phyloP scores from a whole-genome alignment of 2,329 filamentous ascomycete genomes.

The Colletotrichum lentis region DNA sequence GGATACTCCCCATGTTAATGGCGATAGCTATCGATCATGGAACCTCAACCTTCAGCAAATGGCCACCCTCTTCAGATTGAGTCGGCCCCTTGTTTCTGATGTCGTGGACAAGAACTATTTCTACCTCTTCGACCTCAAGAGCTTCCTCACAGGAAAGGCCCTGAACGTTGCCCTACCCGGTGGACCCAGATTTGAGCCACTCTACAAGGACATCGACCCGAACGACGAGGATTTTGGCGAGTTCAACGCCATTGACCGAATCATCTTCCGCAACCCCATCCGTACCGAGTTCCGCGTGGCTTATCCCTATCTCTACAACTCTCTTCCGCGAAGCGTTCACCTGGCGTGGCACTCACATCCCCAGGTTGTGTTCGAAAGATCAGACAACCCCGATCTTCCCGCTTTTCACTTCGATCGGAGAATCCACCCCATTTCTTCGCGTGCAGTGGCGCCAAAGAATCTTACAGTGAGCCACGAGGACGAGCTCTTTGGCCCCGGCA shows the following conservation, averaged over 20 bases:
- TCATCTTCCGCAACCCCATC: constrained; percentile 96
- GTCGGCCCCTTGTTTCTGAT: constrained; percentile 88
- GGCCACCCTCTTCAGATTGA: constrained; percentile 92
- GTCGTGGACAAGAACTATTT: constrained; percentile 97
- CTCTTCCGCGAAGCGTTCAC: constrained; percentile 90
- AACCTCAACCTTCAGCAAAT: constrained; percentile 93
- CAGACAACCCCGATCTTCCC: constrained; percentile 87
- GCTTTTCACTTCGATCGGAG: constrained; percentile 98
- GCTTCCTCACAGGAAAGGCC: constrained; percentile 94
- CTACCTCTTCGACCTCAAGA: constrained; percentile 94
- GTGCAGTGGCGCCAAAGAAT: constrained; percentile 93
- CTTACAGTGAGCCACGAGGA: constrained; percentile 93
- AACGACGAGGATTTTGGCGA: constrained; percentile 99
- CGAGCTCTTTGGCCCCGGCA: constrained; percentile 85
- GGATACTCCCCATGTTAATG: constrained; percentile 93
- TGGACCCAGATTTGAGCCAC: constrained; percentile 92
- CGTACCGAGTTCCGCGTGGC: constrained; percentile 95
- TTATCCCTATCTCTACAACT: constrained; percentile 96
- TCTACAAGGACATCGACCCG: constrained; percentile 98
- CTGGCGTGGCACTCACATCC: constrained; percentile 94
- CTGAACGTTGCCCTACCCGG: constrained; percentile 98
- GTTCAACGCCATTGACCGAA: constrained; percentile 98
- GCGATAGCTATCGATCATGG: constrained; percentile 96
- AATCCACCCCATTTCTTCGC: constrained; percentile 96
- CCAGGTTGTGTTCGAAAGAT: constrained; percentile 87